Base-by-base conservation (phyloP, 352 stramenopile species). In the Globisporangium megalacanthum region DNA sequence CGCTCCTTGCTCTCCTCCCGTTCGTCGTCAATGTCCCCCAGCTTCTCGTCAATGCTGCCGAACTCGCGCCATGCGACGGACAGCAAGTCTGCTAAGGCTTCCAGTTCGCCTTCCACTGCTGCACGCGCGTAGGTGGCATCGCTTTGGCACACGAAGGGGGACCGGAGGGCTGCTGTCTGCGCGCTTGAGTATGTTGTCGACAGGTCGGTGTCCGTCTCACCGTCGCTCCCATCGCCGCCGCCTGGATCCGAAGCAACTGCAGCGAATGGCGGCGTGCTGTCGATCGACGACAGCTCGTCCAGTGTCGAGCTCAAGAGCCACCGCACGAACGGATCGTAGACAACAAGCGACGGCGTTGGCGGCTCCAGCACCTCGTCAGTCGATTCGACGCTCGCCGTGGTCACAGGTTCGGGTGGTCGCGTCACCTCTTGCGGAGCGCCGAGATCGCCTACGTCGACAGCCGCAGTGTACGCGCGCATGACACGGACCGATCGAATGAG, bases 251-350 rank as follows among this genome's bases (percentile, higher is more conserved):
- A 9, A 47, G 51, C 17, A n/a, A 33, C 8, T 52, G 48, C 22
- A 42, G 58, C 49, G 35, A 75, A 75, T 29, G 72, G 69, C 14
- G 69, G 36, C 0, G 36, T 50, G 22, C 49, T 62, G 49, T 70
- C 69, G 39, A 77, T 57, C 41, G 46, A 71, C 29, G 62, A 61
- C 19, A 88, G 68, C 36, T 85, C 70, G 49, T 85, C 73, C 2
- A 70, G 63, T 2, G 73, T 56, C 15, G 75, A 62, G 7, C 67
- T 59, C 10, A 89, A 66, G 13, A 89, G 46, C 79, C 79, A 89
- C 25, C 61, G 68, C 53, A 89, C 77, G 47, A 89, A 88, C 1
- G 73, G 70, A 29, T 80, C 68, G 50, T 73, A 89, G 6, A 58
- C 64, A 6, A 50, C 62, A 10, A 89, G 53, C 20, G 58, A 62